These are phyloP conservation scores for Mycena alexandri DNA, from an alignment of 768 basidiomycete genomes.

Conservation along the genomic window DNA sequence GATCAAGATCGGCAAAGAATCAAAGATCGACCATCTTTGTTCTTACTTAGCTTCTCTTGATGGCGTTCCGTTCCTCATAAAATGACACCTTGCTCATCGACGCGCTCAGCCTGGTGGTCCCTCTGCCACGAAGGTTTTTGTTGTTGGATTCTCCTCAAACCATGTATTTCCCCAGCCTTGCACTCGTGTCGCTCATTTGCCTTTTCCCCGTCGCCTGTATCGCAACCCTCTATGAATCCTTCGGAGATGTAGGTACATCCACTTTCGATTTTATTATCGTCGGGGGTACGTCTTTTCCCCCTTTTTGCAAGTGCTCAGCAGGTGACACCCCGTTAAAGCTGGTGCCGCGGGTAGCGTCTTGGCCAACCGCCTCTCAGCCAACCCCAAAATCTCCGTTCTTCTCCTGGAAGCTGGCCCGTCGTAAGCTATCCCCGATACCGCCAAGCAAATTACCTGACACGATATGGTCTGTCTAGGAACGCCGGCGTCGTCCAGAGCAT, in stretches of 20 bases:
- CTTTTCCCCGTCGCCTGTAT: slow-evolving; percentile 4
- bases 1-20: too few relatives aligned
- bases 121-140: too few relatives aligned
- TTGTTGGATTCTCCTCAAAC: too few relatives aligned
- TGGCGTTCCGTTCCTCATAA: too few relatives aligned
- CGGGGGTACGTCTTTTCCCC: slow-evolving; percentile 8
- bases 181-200: too few relatives aligned
- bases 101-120: too few relatives aligned
- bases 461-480: slow-evolving; percentile 7
- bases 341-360: slow-evolving; percentile 28
- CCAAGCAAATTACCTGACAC: too few relatives aligned
- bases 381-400: slow-evolving; percentile 15
- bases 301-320: neutral
- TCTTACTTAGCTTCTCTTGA: too few relatives aligned
- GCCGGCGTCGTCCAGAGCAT: slow-evolving; percentile 19
- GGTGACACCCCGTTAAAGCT: neutral
- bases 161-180: too few relatives aligned
- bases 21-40: too few relatives aligned
- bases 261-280: slow-evolving; percentile 25
- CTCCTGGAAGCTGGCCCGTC: slow-evolving; percentile 27
- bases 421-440: neutral
- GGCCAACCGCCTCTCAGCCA: slow-evolving; percentile 21
- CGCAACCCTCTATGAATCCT: slow-evolving; percentile 17
- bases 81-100: too few relatives aligned
- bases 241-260: neutral